Evolutionary conservation across 2,329 filamentous ascomycete species (phyloP), one percentile per base, ranked within the genome.

Genomic region (Knoxdaviesia proteae): DNA sequence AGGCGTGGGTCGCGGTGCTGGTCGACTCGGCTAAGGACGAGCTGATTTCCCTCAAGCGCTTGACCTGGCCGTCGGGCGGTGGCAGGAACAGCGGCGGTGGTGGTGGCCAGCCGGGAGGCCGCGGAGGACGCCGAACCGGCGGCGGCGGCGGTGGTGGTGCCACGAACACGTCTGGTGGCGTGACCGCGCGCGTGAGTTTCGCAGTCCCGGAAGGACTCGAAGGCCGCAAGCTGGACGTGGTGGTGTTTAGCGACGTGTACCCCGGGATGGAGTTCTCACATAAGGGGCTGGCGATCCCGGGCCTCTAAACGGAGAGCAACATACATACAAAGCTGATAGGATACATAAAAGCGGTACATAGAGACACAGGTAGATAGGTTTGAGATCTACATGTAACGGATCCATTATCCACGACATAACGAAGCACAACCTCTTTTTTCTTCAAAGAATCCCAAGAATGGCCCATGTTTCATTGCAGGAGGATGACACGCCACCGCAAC

Each of bases 1-100:
- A 98, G 54, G 87, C 87, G 0, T 96, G 79, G 71, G 96, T 98
- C 58, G 73, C 90, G 9, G 55, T 96, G 29, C 69, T 93, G 0
- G 78, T 76, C 6, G 75, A 81, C 50, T 53, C 71, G 3, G 63
- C 63, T 1, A 69, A 61, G 6, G 84, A 88, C 46, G 84, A 94
- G 50, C 68, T 96, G 36, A 59, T 94, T 4, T 88, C 81, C 3
- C 65, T 98, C 48, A 96, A 94, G 68, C 68, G 90, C 32, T 72
- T 90, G 0, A 78, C 77, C 2, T 96, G 90, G 87, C 44, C 45
- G 29, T 20, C 33, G 9, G 50, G 32, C 11, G 11, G 11, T n/a
- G 20, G 32, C 4, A 37, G 41, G 47, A 32, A 49, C 47, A 49
- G 49, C 49, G n/a, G 20, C 20, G 20, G 20, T 20, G 32, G 32